Percentiles rank a stretch among this genome's conserved stretches.
Conservation (phyloP, 2,329 filamentous ascomycete genomes). For the Exophiala mesophila region DNA sequence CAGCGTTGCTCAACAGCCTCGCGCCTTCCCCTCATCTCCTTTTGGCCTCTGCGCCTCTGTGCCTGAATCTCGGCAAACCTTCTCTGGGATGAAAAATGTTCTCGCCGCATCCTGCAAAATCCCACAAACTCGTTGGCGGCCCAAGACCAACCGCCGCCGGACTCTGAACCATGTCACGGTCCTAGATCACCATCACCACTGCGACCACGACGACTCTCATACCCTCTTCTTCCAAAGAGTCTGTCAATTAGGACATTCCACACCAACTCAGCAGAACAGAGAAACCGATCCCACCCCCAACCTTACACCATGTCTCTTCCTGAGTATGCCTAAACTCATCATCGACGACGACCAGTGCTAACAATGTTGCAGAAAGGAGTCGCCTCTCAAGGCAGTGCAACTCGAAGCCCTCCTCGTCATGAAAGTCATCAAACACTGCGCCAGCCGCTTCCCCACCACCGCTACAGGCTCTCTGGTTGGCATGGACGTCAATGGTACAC, state of each 20-base stretch:
- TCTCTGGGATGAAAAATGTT: constrained; percentile 1
- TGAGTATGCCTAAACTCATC: neutral
- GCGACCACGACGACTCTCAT: neutral
- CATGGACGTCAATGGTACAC: constrained; percentile 75
- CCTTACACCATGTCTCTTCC: neutral
- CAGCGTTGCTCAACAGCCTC: too few species aligned
- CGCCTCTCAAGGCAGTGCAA: constrained; percentile 79
- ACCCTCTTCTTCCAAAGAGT: too few species aligned
- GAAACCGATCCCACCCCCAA: neutral
- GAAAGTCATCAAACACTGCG: constrained; percentile 97
- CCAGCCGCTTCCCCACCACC: constrained; percentile 77
- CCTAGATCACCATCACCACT: neutral
- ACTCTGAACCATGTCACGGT: neutral
- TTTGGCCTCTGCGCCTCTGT: too few species aligned
- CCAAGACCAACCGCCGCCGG: neutral
- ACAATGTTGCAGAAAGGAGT: constrained; percentile 51
- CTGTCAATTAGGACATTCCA: neutral
- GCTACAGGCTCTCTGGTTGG: constrained; percentile 89
- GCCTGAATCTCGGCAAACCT: constrained; percentile 11
- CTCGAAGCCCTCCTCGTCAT: constrained; percentile 94
- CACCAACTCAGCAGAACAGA: neutral
- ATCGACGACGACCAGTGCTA: constrained; percentile 10
- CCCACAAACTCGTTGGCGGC: neutral
- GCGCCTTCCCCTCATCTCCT: too few species aligned
- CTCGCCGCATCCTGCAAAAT: constrained; percentile 52